These are phyloP conservation scores for Schizophyllum amplum DNA, from an alignment of 1,284 basidiomycete genomes.

Conservation along the genomic window DNA sequence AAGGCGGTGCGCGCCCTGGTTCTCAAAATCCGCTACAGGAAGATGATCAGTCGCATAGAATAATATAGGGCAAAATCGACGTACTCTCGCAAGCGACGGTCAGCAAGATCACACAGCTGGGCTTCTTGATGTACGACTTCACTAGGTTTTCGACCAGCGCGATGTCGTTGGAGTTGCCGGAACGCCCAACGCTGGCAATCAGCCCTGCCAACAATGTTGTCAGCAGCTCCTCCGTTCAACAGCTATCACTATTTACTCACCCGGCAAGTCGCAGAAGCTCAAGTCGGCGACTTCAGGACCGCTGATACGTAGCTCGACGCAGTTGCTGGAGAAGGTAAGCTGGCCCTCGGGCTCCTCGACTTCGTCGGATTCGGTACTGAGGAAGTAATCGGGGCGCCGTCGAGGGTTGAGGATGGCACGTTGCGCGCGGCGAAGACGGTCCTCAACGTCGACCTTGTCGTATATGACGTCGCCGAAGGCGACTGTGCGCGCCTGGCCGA, in stretches of 20 bases:
- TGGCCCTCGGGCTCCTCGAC: constrained; percentile 19
- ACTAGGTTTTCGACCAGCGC: constrained; percentile 56
- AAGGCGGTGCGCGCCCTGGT: constrained; percentile 56
- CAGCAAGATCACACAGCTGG: constrained; percentile 60
- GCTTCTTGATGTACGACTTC: constrained; percentile 48
- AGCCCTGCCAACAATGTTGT: constrained; percentile 34
- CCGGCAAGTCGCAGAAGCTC: constrained; percentile 66
- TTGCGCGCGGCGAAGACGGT: constrained; percentile 62
- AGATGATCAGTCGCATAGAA: too few relatives aligned
- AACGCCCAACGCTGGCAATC: constrained; percentile 49
- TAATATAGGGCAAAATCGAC: constrained; percentile 18
- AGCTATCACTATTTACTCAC: constrained; percentile 27
- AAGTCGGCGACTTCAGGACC: constrained; percentile 64
- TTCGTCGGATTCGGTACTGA: constrained; percentile 28
- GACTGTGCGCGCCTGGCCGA: constrained; percentile 32
- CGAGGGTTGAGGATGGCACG: constrained; percentile 62
- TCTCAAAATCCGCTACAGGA: constrained; percentile 42
- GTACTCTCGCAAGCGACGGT: constrained; percentile 69
- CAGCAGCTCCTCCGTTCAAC: background rate
- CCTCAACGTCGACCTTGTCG: constrained; percentile 49
- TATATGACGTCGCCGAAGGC: constrained; percentile 47
- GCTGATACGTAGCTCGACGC: constrained; percentile 57
- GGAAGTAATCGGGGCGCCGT: constrained; percentile 25
- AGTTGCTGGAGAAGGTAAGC: constrained; percentile 54
- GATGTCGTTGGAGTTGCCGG: constrained; percentile 47